These are phyloP conservation scores for Microsporum ferrugineum DNA, from an alignment of 2,329 filamentous ascomycete genomes.

Conservation along the genomic window DNA sequence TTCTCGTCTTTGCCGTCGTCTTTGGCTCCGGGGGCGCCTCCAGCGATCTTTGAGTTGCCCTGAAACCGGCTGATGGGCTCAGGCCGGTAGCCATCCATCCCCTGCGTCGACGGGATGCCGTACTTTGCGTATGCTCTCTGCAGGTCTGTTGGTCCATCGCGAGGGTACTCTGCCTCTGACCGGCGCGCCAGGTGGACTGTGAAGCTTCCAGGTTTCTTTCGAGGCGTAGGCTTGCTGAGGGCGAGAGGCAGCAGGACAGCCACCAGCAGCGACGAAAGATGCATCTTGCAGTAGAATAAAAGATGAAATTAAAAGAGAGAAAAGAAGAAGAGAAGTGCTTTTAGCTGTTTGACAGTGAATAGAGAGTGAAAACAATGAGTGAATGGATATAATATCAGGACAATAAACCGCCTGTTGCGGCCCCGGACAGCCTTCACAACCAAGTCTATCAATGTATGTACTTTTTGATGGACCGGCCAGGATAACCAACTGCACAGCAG, in stretches of 20 bases:
- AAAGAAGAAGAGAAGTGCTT: neutral
- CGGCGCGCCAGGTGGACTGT: constrained; percentile 49
- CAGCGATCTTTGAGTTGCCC: constrained; percentile 12
- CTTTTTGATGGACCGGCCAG: neutral
- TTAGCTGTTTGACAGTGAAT: neutral
- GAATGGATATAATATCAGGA: neutral
- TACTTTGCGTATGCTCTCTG: constrained; percentile 59
- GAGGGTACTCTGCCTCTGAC: constrained; percentile 41
- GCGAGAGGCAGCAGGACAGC: neutral
- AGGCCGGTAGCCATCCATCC: constrained; percentile 16
- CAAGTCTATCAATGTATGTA: neutral
- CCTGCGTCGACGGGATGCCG: constrained; percentile 40
- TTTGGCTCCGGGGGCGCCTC: constrained; percentile 7
- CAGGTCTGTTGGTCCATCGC: constrained; percentile 52
- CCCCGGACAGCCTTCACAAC: neutral
- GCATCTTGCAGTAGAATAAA: neutral
- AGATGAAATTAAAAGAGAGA: neutral
- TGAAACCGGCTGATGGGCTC: neutral
- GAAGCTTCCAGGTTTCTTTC: constrained; percentile 40
- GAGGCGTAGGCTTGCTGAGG: constrained; percentile 18
- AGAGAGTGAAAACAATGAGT: neutral
- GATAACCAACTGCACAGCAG: neutral
- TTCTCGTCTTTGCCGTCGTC: constrained; percentile 22
- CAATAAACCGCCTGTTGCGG: neutral
- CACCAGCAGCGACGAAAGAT: constrained; percentile 14